These are phyloP conservation scores for Helicostylum pulchrum DNA, from an alignment of 192 early-diverging fungal species.

Conservation along the genomic window DNA sequence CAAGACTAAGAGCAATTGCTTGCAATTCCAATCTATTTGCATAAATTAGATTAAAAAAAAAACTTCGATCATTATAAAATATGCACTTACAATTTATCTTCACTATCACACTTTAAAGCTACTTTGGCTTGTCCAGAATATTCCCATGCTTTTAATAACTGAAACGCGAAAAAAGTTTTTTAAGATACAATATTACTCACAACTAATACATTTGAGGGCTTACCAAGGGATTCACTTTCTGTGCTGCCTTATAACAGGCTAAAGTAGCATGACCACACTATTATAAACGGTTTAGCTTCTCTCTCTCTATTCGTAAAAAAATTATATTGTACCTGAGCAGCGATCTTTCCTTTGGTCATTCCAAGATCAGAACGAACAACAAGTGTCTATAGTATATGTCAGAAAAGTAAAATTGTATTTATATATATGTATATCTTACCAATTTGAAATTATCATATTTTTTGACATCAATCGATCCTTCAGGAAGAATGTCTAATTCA, in stretches of 20 bases:
- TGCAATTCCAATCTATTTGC: conserved; percentile 61
- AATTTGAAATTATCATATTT: conserved; percentile 28
- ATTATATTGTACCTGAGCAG: conserved; percentile 59
- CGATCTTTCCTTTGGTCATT: conserved; percentile 94
- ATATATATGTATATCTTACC: neutral
- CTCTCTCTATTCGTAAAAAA: neutral
- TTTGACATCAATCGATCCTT: conserved; percentile 14
- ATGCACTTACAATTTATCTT: conserved; percentile 70
- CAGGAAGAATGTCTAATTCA: conserved; percentile 10
- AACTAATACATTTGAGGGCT: neutral
- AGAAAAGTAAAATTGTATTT: too few species aligned
- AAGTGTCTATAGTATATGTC: conserved; percentile 35
- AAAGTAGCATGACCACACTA: conserved; percentile 90
- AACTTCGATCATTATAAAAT: neutral
- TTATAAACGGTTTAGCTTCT: neutral
- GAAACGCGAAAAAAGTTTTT: neutral
- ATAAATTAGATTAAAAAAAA: conserved; percentile 16
- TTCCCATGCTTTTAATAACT: conserved; percentile 67
- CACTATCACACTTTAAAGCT: conserved; percentile 69
- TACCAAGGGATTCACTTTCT: conserved; percentile 46
- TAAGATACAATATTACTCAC: neutral
- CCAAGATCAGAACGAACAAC: conserved; percentile 84
- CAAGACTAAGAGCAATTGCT: conserved; percentile 50
- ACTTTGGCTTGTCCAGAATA: conserved; percentile 81
- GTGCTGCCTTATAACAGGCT: conserved; percentile 69